Percentiles rank a stretch among this genome's conserved stretches.
phyloP scores from a whole-genome alignment of 2,329 filamentous ascomycete species.

The Raffaelea deltoideospora region DNA sequence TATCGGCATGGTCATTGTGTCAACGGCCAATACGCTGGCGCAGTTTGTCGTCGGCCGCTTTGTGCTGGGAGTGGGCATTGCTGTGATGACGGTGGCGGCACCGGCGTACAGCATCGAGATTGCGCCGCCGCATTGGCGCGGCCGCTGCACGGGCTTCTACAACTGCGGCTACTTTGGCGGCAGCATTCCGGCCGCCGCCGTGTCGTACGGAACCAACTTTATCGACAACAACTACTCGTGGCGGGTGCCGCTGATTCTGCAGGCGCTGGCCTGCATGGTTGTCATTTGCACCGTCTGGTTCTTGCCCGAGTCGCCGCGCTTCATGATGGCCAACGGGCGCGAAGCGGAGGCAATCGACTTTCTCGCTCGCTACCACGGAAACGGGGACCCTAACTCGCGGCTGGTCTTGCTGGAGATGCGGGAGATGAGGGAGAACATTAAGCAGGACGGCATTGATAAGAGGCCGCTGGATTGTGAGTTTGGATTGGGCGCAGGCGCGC shows the following conservation, averaged over 20 bases:
- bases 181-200: conserved; percentile 30
- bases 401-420: conserved; percentile 25
- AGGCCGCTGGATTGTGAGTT: conserved; percentile 24
- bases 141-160: conserved; percentile 31
- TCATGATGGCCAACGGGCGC: conserved; percentile 23
- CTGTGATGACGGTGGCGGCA: conserved; percentile 31
- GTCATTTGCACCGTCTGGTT: conserved; percentile 22
- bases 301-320: conserved; percentile 26
- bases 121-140: conserved; percentile 32
- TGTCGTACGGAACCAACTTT: conserved; percentile 30
- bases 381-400: conserved; percentile 21
- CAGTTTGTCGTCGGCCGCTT: conserved; percentile 31
- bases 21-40: conserved; percentile 19
- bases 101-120: conserved; percentile 33
- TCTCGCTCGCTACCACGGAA: conserved; percentile 26
- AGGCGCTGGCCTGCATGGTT: conserved; percentile 26
- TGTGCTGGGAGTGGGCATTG: conserved; percentile 29
- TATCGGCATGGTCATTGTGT: conserved; percentile 25
- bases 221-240: conserved; percentile 30
- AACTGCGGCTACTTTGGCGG: conserved; percentile 39
- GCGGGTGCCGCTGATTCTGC: conserved; percentile 33
- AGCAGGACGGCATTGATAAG: conserved; percentile 30
- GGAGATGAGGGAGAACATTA: conserved; percentile 27
- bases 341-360: conserved; percentile 24
- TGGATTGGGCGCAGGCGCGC: too few species aligned